Percentiles rank a stretch among this genome's conserved stretches.
These are phyloP conservation scores for Kregervanrija delftensis DNA, from an alignment of 805 yeast species.

Conservation along the genomic window DNA sequence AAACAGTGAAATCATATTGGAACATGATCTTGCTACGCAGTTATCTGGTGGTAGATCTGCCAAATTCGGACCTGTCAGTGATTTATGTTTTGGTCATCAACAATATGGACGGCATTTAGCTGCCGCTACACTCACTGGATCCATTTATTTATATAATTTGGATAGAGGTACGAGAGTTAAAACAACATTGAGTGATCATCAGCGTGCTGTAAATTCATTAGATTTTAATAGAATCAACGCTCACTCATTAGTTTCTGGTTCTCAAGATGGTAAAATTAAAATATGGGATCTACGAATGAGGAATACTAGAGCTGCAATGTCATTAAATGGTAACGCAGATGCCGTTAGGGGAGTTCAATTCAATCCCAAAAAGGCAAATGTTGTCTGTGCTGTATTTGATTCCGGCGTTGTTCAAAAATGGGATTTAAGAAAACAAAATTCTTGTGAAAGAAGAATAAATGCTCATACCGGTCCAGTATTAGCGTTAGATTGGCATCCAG, in stretches of 20 bases:
- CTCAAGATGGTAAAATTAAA: constrained; percentile 74
- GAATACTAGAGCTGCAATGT: constrained; percentile 38
- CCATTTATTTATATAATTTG: constrained; percentile 31
- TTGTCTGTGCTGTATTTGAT: constrained; percentile 77
- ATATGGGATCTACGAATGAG: constrained; percentile 63
- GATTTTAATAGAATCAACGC: constrained; percentile 34
- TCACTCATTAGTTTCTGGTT: constrained; percentile 49
- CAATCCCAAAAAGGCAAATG: constrained; percentile 44
- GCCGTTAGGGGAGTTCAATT: constrained; percentile 54
- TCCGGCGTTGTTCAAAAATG: constrained; percentile 81
- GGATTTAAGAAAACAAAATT: constrained; percentile 68
- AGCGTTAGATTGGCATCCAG: constrained; percentile 84
- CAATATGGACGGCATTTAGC: constrained; percentile 33
- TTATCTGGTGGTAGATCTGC: constrained; percentile 24
- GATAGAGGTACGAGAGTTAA: constrained; percentile 24
- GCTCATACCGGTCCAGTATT: constrained; percentile 92
- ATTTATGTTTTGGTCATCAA: constrained; percentile 37
- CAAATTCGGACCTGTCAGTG: constrained; percentile 35
- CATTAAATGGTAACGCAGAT: constrained; percentile 61
- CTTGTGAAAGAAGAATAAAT: constrained; percentile 63
- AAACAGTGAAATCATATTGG: constrained; percentile 23
- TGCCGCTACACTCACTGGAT: constrained; percentile 41
- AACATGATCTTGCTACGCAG: constrained; percentile 29
- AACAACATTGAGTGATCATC: constrained; percentile 33
- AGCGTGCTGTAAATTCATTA: constrained; percentile 39